A percentile compares a stretch with the other conserved stretches of the same genome.
Conservation (phyloP, 345 rosid genomes). For the Sonneratia alba region DNA sequence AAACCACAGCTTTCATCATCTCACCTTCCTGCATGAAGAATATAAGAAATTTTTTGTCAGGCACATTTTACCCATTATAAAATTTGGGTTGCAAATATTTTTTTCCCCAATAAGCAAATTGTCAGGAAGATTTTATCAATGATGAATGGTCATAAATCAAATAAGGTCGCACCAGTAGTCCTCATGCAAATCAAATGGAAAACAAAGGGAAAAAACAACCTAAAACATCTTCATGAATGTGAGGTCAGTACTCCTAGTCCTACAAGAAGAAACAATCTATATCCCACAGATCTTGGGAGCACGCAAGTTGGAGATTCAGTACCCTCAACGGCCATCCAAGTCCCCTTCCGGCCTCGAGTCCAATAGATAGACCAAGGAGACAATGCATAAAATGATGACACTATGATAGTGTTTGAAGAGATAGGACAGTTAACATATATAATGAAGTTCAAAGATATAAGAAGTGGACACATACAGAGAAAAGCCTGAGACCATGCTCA, state of each 20-base stretch:
- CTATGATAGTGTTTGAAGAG: not conserved
- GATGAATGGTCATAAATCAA: not conserved
- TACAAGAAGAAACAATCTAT: too few relatives aligned
- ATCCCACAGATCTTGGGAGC: too few relatives aligned
- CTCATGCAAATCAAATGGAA: not conserved
- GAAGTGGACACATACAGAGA: slow-evolving; percentile 39
- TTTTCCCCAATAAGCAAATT: not conserved
- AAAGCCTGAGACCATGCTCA: slow-evolving; percentile 78
- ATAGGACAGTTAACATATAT: not conserved
- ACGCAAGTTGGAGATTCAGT: too few relatives aligned
- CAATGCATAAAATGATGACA: not conserved
- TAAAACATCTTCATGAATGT: not conserved
- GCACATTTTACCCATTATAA: not conserved
- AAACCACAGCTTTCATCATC: slow-evolving; percentile 60
- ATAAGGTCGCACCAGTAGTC: not conserved
- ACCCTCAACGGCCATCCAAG: too few relatives aligned
- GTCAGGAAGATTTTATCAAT: not conserved
- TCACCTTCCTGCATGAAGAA: slow-evolving; percentile 57
- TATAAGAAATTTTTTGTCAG: not conserved
- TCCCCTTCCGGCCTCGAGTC: too few relatives aligned
- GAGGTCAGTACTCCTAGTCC: too few relatives aligned
- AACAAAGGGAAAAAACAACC: not conserved
- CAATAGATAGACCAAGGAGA: not conserved
- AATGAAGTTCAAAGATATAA: too few relatives aligned
- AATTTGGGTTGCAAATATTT: not conserved